Evolutionary conservation across 2,329 filamentous ascomycete species (phyloP).

Genomic region (Beauveria rudraprayagi): DNA sequence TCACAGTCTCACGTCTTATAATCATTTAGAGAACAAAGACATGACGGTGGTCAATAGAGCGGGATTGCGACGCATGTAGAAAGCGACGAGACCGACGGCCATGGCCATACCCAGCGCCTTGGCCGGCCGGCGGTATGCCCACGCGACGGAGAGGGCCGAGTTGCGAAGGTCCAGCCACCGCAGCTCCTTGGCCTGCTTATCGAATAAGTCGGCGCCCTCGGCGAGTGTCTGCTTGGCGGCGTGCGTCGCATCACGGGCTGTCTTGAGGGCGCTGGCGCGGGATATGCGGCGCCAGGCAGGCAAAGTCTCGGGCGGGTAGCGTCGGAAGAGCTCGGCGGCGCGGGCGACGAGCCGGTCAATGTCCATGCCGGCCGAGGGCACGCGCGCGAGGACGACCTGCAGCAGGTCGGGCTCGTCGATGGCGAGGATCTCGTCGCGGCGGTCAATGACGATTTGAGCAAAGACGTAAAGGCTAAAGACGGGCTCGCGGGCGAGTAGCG

Average conservation of each 20-base stretch:
- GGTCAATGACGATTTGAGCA: constrained; percentile 74
- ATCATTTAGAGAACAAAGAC: constrained; percentile 18
- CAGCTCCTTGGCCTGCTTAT: constrained; percentile 65
- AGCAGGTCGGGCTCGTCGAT: constrained; percentile 93
- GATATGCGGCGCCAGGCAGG: constrained; percentile 68
- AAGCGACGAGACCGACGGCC: constrained; percentile 57
- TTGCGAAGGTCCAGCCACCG: constrained; percentile 47
- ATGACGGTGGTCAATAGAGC: constrained; percentile 20
- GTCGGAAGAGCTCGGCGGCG: constrained; percentile 54
- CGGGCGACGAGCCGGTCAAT: constrained; percentile 67
- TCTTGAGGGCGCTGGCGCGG: constrained; percentile 73
- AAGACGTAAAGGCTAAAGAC: constrained; percentile 87
- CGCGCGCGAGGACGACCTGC: constrained; percentile 76
- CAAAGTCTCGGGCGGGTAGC: constrained; percentile 65
- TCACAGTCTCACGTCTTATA: neutral
- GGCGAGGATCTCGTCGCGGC: constrained; percentile 76
- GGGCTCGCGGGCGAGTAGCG: constrained; percentile 79
- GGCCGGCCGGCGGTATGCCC: constrained; percentile 58
- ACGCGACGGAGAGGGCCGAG: constrained; percentile 32
- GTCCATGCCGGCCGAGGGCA: constrained; percentile 66
- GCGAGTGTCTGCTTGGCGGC: constrained; percentile 49
- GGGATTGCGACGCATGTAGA: constrained; percentile 53
- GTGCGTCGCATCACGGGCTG: constrained; percentile 49
- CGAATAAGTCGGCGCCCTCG: constrained; percentile 61
- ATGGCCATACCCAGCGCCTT: constrained; percentile 56